phyloP scores from a whole-genome alignment of 257 asterid species.

The Jacaranda copaia region DNA sequence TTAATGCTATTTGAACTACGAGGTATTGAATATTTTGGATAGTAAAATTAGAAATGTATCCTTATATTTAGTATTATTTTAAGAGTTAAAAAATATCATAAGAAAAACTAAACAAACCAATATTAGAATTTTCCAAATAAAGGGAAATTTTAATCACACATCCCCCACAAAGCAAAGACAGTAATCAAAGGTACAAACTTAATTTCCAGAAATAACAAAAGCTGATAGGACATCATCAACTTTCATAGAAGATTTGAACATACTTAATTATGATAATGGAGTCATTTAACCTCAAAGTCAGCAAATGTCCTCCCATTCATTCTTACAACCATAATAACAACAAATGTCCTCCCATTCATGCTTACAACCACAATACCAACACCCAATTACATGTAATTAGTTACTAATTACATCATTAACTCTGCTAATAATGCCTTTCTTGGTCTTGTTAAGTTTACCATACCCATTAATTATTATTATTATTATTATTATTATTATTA shows the following conservation, averaged over 20 bases:
- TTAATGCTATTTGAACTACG: no score
- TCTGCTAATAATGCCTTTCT: neutral
- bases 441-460: no score
- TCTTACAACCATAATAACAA: neutral
- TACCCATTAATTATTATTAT: neutral
- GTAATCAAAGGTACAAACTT: neutral
- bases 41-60: no score
- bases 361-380: neutral
- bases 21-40: no score
- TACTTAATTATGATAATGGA: neutral
- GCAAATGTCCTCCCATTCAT: neutral
- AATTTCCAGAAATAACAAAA: neutral
- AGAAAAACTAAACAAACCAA: neutral
- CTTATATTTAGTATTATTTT: no score
- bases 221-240: neutral
- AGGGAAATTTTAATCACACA: neutral
- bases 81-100: no score
- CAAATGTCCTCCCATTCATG: neutral
- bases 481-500: neutral
- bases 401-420: neutral
- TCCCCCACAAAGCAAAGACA: neutral
- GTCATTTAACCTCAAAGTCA: neutral
- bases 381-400: neutral
- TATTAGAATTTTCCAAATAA: neutral
- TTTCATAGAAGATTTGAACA: neutral